Base-by-base conservation (phyloP, 768 basidiomycete species). In the Piloderma croceum region DNA sequence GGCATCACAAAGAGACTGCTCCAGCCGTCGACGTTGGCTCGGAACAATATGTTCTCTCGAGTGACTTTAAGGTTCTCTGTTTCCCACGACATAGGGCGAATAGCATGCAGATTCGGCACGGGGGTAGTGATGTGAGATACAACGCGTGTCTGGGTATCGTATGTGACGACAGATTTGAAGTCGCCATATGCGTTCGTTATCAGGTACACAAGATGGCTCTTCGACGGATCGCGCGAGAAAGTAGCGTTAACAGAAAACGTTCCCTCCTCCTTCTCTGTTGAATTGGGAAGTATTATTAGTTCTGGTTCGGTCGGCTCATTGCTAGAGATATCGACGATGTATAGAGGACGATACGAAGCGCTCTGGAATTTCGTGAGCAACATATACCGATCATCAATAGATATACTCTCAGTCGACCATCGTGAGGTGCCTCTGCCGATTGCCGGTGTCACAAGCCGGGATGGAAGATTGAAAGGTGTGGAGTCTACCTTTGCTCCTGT, bases 21-120 rank as follows among this genome's bases (percentile, higher is more conserved):
- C 57, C 62, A 70, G 3, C 68, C 68, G 17, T 68, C 66, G 23
- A 64, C 58, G 36, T 70, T 70, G 6, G 64, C 65, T 1, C 38
- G 44, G 24, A 70, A 65, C 44, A 64, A 52, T 6, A 65, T 45
- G 35, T 49, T 58, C 9, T 51, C 45, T 1, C 53, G 34, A 0
- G 61, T 56, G 41, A 62, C 55, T 3, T 42, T 31, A 15, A 66
- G 56, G 17, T 40, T 23, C 3, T 13, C 20, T 7, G 62, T 54
- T 23, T 60, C 58, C 64, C 68, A 65, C 3, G 55, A 39, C 21
- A 69, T 63, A n/a, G 63, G 60, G 24, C 53, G 57, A 33, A 65
- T 42, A 11, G 66, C 57, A 12, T 52, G 52, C 24, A 69, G 42
- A 5, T 47, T 42, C 7, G 52, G 42, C 20, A 57, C 53, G 7